Conservation (phyloP, 1,284 basidiomycete species). For the Golubevia sp. region DNA sequence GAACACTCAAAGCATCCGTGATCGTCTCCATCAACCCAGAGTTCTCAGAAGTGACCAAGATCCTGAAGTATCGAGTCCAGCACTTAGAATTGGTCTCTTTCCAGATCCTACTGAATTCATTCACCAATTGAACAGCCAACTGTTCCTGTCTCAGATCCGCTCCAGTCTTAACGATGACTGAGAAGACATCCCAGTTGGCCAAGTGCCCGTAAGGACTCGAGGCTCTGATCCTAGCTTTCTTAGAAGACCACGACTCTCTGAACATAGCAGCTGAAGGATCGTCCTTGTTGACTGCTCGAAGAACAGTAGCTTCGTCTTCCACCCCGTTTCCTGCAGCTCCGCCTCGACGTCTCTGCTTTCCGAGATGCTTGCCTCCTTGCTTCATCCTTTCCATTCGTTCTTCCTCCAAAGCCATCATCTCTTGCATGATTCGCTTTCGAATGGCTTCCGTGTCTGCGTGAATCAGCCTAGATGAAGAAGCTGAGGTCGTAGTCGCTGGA, state of each 20-base stretch:
- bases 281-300: slow-evolving; percentile 90
- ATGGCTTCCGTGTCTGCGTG: slow-evolving; percentile 71
- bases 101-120: slow-evolving; percentile 92
- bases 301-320: slow-evolving; percentile 72
- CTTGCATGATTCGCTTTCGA: slow-evolving; percentile 93
- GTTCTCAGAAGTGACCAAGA: slow-evolving; percentile 88
- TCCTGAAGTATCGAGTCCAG: slow-evolving; percentile 68
- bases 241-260: slow-evolving; percentile 90
- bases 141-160: slow-evolving; percentile 97
- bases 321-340: slow-evolving; percentile 83
- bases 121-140: slow-evolving; percentile 91
- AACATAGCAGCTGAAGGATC: slow-evolving; percentile 90
- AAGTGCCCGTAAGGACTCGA: slow-evolving; percentile 94
- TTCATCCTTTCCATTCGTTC: slow-evolving; percentile 95
- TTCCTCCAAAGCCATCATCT: slow-evolving; percentile 96
- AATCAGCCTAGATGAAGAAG: slow-evolving; percentile 25
- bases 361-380: slow-evolving; percentile 62
- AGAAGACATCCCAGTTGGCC: slow-evolving; percentile 78
- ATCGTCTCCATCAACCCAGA: slow-evolving; percentile 73
- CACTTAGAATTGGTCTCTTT: slow-evolving; percentile 67
- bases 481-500: not conserved
- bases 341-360: slow-evolving; percentile 17
- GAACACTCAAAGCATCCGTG: slow-evolving; percentile 94
- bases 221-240: slow-evolving; percentile 92
- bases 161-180: slow-evolving; percentile 98